These are phyloP conservation scores for Helichrysum umbraculigerum DNA, from an alignment of 129 eudicot species.

Conservation along the genomic window DNA sequence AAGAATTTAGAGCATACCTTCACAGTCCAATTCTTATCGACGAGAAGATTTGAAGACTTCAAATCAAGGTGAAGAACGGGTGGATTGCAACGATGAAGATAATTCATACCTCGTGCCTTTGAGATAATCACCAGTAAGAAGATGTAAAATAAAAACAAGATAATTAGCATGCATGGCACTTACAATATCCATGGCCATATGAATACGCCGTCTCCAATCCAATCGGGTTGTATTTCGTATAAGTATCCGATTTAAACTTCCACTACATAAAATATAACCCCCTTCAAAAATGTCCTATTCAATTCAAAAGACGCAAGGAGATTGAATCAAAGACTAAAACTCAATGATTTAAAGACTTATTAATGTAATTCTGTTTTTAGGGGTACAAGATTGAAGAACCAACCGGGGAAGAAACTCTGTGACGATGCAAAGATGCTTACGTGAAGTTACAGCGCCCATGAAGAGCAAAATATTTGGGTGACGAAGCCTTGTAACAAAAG, in stretches of 20 bases:
- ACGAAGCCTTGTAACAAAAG: conserved; percentile 84
- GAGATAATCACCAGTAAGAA: conserved; percentile 9
- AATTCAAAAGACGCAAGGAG: too few species aligned
- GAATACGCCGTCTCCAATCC: conserved; percentile 74
- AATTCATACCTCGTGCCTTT: conserved; percentile 89
- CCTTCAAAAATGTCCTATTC: too few species aligned
- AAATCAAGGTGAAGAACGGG: conserved; percentile 86
- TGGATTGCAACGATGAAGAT: conserved; percentile 76
- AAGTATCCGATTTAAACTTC: conserved; percentile 71
- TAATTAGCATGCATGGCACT: conserved; percentile 22
- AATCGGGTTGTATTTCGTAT: conserved; percentile 50
- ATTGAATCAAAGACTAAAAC: too few species aligned
- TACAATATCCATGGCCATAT: conserved; percentile 88
- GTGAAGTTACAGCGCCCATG: conserved; percentile 93
- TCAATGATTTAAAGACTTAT: too few species aligned
- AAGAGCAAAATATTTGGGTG: conserved; percentile 90
- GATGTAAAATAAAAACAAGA: conserved; percentile 2
- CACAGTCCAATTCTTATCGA: conserved; percentile 82
- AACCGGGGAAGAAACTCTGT: conserved; percentile 95
- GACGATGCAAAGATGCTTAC: conserved; percentile 81
- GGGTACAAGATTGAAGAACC: conserved; percentile 29
- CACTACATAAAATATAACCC: conserved; percentile 33
- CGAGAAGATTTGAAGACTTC: conserved; percentile 93
- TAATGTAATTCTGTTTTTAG: too few species aligned
- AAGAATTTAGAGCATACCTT: conserved; percentile 43